A percentile compares a stretch with the other conserved stretches of the same genome.
Evolutionary conservation across 2,329 filamentous ascomycete species (phyloP).

Genomic region (Sarocladium strictum): DNA sequence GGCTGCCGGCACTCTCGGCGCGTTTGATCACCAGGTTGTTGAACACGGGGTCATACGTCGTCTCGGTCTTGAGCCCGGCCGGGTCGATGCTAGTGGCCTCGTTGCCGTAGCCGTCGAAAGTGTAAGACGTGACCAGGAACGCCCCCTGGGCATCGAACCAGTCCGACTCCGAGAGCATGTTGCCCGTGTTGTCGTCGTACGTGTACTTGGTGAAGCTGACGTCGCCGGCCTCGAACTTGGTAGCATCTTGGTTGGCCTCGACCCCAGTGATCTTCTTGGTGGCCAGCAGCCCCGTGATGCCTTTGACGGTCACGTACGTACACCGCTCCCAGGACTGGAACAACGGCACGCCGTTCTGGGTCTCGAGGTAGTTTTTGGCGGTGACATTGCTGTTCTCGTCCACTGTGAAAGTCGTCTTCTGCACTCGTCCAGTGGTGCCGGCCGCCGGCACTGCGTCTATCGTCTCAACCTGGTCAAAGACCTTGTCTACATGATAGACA

Average conservation of each 20-base stretch:
- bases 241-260: background rate
- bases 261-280: background rate
- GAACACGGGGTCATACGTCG: background rate
- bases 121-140: background rate
- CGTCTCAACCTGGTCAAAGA: background rate
- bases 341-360: background rate
- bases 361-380: background rate
- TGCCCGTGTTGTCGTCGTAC: background rate
- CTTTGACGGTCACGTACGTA: background rate
- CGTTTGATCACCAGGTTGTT: background rate
- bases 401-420: background rate
- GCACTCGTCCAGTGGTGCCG: background rate
- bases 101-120: background rate
- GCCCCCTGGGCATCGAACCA: background rate
- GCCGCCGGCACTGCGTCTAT: background rate
- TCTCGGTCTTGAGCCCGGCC: background rate
- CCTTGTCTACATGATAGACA: background rate
- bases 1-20: background rate
- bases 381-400: background rate
- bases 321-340: background rate
- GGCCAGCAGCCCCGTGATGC: background rate
- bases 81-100: background rate
- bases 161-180: background rate
- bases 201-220: background rate
- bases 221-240: background rate